These are phyloP conservation scores for Neopestalotiopsis clavispora DNA, from an alignment of 2,329 filamentous ascomycete genomes.

Conservation along the genomic window DNA sequence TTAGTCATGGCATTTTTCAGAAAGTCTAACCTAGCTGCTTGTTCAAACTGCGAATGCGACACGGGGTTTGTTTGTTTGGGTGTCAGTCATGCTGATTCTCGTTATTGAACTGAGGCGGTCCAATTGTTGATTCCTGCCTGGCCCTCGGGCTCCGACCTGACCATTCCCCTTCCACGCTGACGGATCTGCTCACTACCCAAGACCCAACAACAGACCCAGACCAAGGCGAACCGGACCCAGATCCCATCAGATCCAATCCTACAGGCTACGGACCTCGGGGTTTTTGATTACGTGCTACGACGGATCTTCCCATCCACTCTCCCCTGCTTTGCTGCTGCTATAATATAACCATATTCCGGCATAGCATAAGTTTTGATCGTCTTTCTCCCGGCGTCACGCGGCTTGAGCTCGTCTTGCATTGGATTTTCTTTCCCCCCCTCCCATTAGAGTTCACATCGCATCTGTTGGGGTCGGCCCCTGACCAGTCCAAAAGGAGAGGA, in stretches of 20 bases:
- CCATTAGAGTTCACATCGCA: conserved; percentile 7
- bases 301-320: background rate
- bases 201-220: too few species aligned
- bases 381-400: background rate
- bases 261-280: background rate
- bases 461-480: conserved; percentile 11
- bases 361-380: background rate
- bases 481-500: background rate
- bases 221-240: too few species aligned
- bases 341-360: background rate
- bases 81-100: too few species aligned
- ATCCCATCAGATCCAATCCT: background rate
- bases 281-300: background rate
- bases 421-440: background rate
- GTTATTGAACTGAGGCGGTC: background rate
- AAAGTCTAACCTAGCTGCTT: background rate
- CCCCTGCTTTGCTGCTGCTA: background rate
- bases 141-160: background rate
- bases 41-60: background rate
- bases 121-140: background rate
- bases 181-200: too few species aligned
- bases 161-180: background rate
- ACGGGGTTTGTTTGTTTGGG: background rate
- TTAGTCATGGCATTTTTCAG: background rate
- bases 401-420: background rate